Conservation (phyloP, 2,329 filamentous ascomycete genomes). For the Claviceps purpurea region DNA sequence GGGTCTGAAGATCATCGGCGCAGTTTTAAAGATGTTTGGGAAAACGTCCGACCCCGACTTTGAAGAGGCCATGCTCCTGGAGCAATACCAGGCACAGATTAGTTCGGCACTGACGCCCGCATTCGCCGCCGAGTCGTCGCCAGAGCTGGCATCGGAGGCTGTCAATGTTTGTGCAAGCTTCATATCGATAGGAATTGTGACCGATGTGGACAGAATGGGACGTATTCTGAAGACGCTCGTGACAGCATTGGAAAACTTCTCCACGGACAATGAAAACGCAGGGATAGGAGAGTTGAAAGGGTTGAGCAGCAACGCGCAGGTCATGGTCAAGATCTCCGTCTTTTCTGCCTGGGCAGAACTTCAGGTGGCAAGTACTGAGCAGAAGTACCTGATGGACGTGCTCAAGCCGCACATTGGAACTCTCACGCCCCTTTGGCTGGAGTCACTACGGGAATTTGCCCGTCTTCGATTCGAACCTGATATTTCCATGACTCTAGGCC, state of each 20-base stretch:
- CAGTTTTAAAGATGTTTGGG: slow-evolving; percentile 89
- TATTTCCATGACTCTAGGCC: slow-evolving; percentile 80
- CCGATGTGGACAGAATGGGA: slow-evolving; percentile 96
- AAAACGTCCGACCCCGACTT: slow-evolving; percentile 94
- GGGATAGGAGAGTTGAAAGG: slow-evolving; percentile 88
- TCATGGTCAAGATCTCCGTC: slow-evolving; percentile 97
- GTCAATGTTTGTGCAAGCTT: slow-evolving; percentile 98
- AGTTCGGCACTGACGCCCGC: slow-evolving; percentile 91
- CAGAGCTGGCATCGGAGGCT: slow-evolving; percentile 87
- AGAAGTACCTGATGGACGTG: slow-evolving; percentile 77
- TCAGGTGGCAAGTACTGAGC: slow-evolving; percentile 87
- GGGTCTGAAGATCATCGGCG: slow-evolving; percentile 86
- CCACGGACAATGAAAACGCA: slow-evolving; percentile 63
- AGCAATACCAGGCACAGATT: slow-evolving; percentile 98
- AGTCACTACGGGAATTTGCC: slow-evolving; percentile 86
- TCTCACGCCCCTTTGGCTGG: slow-evolving; percentile 85
- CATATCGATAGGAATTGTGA: slow-evolving; percentile 93
- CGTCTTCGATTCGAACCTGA: slow-evolving; percentile 90
- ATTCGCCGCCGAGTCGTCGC: slow-evolving; percentile 89
- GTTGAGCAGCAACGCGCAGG: slow-evolving; percentile 86
- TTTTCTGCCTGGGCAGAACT: slow-evolving; percentile 96
- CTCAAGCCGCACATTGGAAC: slow-evolving; percentile 81
- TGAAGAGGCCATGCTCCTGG: slow-evolving; percentile 86
- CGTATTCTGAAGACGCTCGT: slow-evolving; percentile 90
- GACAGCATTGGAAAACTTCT: slow-evolving; percentile 83